Percentiles rank a stretch among this genome's conserved stretches.
Conservation (phyloP, 2,329 filamentous ascomycete species). For the Lachnellula cervina region DNA sequence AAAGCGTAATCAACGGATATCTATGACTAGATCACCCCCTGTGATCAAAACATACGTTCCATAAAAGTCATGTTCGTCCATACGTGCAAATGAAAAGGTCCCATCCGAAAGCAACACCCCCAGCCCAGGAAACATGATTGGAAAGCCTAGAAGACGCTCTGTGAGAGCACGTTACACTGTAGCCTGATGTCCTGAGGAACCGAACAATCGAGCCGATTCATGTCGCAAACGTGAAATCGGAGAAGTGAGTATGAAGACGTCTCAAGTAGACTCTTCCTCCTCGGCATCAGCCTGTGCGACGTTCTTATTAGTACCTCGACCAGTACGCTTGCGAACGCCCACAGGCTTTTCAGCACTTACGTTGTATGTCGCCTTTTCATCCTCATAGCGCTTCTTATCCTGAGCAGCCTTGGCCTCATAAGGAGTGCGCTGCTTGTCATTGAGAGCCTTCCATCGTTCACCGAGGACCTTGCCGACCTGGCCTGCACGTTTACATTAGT, state of each 20-base stretch:
- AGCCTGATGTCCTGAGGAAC: conserved; percentile 4
- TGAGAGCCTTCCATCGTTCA: conserved; percentile 97
- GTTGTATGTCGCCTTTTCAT: conserved; percentile 92
- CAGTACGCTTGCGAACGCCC: conserved; percentile 18
- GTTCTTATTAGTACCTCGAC: conserved; percentile 32
- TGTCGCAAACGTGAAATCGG: conserved; percentile 18
- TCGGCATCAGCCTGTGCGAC: conserved; percentile 48
- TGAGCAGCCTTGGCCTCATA: conserved; percentile 95
- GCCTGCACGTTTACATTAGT: conserved; percentile 43
- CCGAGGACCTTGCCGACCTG: conserved; percentile 98
- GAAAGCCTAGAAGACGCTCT: conserved; percentile 9
- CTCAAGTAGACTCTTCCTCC: conserved; percentile 46
- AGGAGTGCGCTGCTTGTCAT: conserved; percentile 84
- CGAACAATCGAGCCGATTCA: conserved; percentile 2
- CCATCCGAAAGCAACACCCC: conserved; percentile 25
- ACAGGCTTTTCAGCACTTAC: conserved; percentile 48
- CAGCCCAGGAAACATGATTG: conserved; percentile 23
- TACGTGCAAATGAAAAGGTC: conserved; percentile 10
- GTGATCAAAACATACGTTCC: conserved; percentile 20
- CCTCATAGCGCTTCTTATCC: conserved; percentile 99
- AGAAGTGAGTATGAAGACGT: conserved; percentile 9
- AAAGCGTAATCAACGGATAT: conserved; percentile 23
- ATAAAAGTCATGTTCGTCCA: conserved; percentile 23
- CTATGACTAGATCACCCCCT: conserved; percentile 22
- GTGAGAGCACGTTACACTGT: conserved; percentile 14